Base-by-base conservation (phyloP, 495 filamentous ascomycete species). In the Chaetomium tenue region DNA sequence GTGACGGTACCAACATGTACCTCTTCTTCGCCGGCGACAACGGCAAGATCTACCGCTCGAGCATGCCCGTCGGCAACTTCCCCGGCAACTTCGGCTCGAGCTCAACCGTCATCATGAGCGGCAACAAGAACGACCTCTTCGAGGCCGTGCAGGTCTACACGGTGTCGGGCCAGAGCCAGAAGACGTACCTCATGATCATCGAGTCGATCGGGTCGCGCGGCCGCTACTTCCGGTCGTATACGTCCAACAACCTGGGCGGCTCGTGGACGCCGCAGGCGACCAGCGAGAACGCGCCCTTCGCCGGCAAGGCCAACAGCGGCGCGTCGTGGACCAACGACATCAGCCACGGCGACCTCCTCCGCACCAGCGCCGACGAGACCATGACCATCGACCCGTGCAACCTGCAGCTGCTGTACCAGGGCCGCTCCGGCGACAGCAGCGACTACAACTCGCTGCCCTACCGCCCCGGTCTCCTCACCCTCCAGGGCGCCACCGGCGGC, bases 21-120 rank as follows among this genome's bases (percentile, higher is more conserved):
- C 78, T 88, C 0, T 89, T 88, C 80, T 89, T 87, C 58, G 78
- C 82, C 0, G 86, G 85, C 6, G 86, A 89, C 67, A 85, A 89
- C 63, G 86, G 86, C 72, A 82, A 81, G 56, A 84, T 89, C 70
- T 89, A 88, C 75, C 80, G 84, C 6, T 64, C 84, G 25, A 80
- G 76, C 59, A 88, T 86, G 83, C 76, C 86, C 22, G 80, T 87
- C 61, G 75, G 63, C 28, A 78, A 82, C 46, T 89, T 89, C 78
- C 86, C 85, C 0, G 80, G 79, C 58, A 77, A 68, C 67, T 88
- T 89, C 70, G 85, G 86, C 64, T 76, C 76, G 3, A 33, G 70
- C 0, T 79, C 72, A 1, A 78, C 77, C 39, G 72, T 79, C 0
- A 66, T 88, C 62, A 57, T 88, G n/a, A 80, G 68, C 68, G 85